These are phyloP conservation scores for Xylaria sp. DNA, from an alignment of 2,329 filamentous ascomycete genomes.

Conservation along the genomic window DNA sequence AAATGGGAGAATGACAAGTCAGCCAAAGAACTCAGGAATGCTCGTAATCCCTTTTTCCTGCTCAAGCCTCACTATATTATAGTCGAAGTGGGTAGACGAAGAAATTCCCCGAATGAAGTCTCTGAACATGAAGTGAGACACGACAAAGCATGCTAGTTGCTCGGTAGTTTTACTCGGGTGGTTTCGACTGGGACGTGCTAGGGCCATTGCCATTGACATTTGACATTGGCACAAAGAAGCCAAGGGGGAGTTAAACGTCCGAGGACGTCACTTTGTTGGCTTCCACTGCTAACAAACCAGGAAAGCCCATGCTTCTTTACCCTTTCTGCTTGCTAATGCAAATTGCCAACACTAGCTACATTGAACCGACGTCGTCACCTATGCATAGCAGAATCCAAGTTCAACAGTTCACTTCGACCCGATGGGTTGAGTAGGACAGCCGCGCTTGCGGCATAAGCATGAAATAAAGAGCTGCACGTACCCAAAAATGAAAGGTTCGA, in stretches of 20 bases:
- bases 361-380: not conserved
- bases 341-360: not conserved
- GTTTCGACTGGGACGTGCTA: not conserved
- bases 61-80: conserved; percentile 25
- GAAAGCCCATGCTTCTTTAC: not conserved
- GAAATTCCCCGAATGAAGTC: not conserved
- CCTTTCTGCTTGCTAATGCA: not conserved
- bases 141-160: not conserved
- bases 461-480: conserved; percentile 23
- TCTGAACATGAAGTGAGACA: conserved; percentile 21
- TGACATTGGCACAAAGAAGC: not conserved
- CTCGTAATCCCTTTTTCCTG: not conserved
- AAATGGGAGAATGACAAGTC: conserved; percentile 13
- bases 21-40: conserved; percentile 17
- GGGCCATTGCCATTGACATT: not conserved
- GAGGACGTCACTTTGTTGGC: not conserved
- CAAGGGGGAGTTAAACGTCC: not conserved
- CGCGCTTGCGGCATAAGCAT: not conserved
- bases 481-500: conserved; percentile 37
- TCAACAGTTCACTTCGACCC: not conserved
- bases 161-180: not conserved
- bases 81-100: conserved; percentile 9
- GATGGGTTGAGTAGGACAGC: not conserved
- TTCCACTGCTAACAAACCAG: not conserved
- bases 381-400: not conserved